A percentile compares a stretch with the other conserved stretches of the same genome.
Evolutionary conservation across 495 filamentous ascomycete species (phyloP).

Genomic region (Corynascus novoguineensis): DNA sequence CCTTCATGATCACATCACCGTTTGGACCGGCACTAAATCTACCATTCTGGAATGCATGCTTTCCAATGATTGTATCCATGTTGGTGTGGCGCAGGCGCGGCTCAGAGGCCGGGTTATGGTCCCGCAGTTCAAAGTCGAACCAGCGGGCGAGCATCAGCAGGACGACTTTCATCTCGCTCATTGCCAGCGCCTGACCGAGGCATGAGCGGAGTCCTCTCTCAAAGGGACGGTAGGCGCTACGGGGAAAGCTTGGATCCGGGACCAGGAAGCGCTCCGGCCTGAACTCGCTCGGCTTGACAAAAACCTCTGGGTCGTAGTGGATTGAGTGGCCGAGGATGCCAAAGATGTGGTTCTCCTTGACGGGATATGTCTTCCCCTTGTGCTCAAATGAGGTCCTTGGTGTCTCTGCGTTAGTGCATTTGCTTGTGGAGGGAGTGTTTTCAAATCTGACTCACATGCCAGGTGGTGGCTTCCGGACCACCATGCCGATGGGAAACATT

Average conservation of each 20-base stretch:
- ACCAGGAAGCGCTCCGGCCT: slow-evolving; percentile 8
- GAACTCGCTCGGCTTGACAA: background rate
- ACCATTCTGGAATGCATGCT: slow-evolving; percentile 2
- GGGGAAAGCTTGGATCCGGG: background rate
- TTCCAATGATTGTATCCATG: slow-evolving; percentile 7
- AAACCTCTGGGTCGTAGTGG: background rate
- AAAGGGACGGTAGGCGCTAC: slow-evolving; percentile 33
- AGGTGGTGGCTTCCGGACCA: slow-evolving; percentile 3
- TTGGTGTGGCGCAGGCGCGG: background rate
- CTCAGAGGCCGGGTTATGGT: slow-evolving; percentile 24
- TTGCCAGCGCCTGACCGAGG: slow-evolving; percentile 44
- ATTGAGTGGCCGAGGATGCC: background rate
- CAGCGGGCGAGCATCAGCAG: slow-evolving; percentile 37
- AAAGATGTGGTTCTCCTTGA: background rate
- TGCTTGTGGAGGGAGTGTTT: background rate
- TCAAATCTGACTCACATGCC: slow-evolving; percentile 17
- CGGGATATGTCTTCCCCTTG: background rate
- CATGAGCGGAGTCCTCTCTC: slow-evolving; percentile 43
- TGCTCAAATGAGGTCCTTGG: background rate
- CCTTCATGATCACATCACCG: slow-evolving; percentile 3
- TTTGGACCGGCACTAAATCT: slow-evolving; percentile 2
- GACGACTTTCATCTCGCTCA: slow-evolving; percentile 37
- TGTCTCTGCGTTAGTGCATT: background rate
- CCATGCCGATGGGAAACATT: slow-evolving; percentile 12
- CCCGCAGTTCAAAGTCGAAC: slow-evolving; percentile 32